A percentile compares a stretch with the other conserved stretches of the same genome.
Conservation (phyloP, 2,329 filamentous ascomycete species). For the Lachnellula cervina region DNA sequence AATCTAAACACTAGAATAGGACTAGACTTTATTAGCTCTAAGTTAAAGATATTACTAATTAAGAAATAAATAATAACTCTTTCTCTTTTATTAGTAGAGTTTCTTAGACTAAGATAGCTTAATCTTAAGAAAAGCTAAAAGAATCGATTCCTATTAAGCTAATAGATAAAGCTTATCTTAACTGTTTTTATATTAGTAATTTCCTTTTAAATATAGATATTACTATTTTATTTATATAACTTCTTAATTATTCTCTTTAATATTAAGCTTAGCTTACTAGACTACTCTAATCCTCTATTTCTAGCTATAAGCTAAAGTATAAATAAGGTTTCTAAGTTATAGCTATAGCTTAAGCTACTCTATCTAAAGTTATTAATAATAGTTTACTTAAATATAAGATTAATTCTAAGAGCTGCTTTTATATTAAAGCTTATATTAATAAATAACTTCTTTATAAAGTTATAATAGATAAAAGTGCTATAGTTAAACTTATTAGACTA, state of each 20-base stretch:
- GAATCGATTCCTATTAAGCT: too few species aligned
- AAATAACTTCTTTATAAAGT: not conserved
- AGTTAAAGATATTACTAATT: too few species aligned
- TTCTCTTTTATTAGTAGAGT: too few species aligned
- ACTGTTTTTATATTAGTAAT: not conserved
- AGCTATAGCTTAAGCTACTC: not conserved
- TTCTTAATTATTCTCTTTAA: not conserved
- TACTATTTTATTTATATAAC: not conserved
- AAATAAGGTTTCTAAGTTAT: not conserved
- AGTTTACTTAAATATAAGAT: not conserved
- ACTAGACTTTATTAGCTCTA: too few species aligned
- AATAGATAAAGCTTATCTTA: too few species aligned
- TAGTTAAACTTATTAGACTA: not conserved
- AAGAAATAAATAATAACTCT: too few species aligned
- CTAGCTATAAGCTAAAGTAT: not conserved
- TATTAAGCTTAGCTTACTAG: not conserved
- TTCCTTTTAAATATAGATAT: not conserved
- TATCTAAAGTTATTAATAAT: not conserved
- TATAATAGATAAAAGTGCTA: not conserved
- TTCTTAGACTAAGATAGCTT: too few species aligned
- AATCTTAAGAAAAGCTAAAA: too few species aligned
- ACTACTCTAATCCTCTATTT: not conserved
- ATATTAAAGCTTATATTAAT: not conserved
- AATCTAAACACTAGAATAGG: too few species aligned
- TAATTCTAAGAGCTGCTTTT: not conserved